Conservation (phyloP, 768 basidiomycete genomes). For the Dentipellis fragilis region DNA sequence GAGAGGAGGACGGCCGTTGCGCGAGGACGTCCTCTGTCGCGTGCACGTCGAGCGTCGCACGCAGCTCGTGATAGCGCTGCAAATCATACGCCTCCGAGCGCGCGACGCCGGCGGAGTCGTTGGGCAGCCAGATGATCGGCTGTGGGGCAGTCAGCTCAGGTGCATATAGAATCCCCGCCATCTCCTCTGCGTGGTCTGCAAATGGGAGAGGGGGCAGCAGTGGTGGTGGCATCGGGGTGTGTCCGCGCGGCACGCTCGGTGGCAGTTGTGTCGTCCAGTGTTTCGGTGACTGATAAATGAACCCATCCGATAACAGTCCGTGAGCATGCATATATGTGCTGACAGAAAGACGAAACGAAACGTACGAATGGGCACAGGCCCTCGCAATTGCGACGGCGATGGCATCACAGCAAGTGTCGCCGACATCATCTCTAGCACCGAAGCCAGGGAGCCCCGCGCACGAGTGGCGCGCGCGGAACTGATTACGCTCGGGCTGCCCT, state of each 20-base stretch:
- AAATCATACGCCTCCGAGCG: constrained; percentile 69
- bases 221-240: constrained; percentile 67
- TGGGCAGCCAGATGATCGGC: constrained; percentile 80
- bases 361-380: constrained; percentile 61
- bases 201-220: constrained; percentile 61
- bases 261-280: constrained; percentile 69
- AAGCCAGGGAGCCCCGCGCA: constrained; percentile 65
- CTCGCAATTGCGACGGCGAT: constrained; percentile 40
- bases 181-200: constrained; percentile 67
- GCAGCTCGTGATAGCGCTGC: constrained; percentile 61
- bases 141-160: constrained; percentile 71
- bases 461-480: constrained; percentile 26
- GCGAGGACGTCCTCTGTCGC: constrained; percentile 40
- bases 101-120: constrained; percentile 66
- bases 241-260: constrained; percentile 73
- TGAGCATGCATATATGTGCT: not conserved
- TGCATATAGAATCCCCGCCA: constrained; percentile 71
- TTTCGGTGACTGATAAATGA: constrained; percentile 48
- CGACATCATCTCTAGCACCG: constrained; percentile 81
- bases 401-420: constrained; percentile 68
- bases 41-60: constrained; percentile 58
- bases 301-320: not conserved
- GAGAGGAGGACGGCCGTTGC: constrained; percentile 15
- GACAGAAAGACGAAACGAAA: constrained; percentile 9
- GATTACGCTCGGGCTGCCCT: constrained; percentile 39